phyloP scores from a whole-genome alignment of 306 rosid species.

The Malus orientalis region DNA sequence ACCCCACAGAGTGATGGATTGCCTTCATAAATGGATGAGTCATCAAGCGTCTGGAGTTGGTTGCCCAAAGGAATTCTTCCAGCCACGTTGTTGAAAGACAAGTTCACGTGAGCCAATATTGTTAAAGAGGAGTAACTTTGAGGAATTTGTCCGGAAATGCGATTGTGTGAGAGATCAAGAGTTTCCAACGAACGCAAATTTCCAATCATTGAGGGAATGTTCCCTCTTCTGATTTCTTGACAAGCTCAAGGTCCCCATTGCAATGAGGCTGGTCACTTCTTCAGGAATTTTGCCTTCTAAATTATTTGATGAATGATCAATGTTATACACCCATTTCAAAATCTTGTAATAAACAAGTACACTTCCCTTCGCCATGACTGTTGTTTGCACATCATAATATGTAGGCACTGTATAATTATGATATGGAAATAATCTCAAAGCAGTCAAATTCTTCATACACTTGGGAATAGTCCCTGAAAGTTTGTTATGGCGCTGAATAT shows the following conservation, averaged over 20 bases:
- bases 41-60: background rate
- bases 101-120: background rate
- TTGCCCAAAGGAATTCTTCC: background rate
- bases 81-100: constrained; percentile 1
- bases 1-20: background rate
- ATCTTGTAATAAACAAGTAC: background rate
- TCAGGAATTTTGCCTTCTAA: background rate
- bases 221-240: background rate
- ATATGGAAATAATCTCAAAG: background rate
- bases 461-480: background rate
- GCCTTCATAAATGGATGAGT: background rate
- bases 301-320: background rate
- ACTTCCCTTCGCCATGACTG: background rate
- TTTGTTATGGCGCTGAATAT: background rate
- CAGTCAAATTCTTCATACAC: background rate
- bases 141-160: background rate
- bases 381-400: background rate
- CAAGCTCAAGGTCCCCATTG: background rate
- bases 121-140: background rate
- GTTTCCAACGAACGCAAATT: background rate
- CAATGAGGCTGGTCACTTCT: background rate
- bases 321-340: background rate
- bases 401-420: background rate
- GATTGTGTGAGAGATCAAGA: background rate
- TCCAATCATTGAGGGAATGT: background rate